Conservation (phyloP, 306 rosid species). For the Alnus glutinosa region DNA sequence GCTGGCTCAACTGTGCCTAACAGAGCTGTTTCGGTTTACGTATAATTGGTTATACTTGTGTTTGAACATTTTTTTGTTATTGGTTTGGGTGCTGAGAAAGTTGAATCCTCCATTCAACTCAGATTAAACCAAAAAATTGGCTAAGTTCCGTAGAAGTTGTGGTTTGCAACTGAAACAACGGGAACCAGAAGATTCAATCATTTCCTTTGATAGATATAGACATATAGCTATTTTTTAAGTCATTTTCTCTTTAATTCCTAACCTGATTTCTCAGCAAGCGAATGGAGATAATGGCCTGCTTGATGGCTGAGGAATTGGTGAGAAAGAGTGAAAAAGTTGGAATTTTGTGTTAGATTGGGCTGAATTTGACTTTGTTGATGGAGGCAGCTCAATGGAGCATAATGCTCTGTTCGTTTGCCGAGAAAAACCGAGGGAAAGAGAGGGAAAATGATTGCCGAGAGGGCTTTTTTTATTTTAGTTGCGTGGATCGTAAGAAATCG, state of each 20-base stretch:
- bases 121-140: not conserved
- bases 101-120: not conserved
- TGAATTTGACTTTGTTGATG: not conserved
- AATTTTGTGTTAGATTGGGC: not conserved
- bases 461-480: not conserved
- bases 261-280: not conserved
- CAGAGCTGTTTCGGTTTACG: not conserved
- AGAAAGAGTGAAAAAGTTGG: conserved; percentile 4
- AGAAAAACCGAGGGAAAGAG: not conserved
- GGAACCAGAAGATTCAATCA: not conserved
- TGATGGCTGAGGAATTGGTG: conserved; percentile 26
- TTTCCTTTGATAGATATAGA: not conserved
- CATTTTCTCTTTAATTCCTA: not conserved
- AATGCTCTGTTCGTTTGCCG: not conserved
- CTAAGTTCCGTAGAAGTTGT: not conserved
- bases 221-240: not conserved
- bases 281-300: not conserved
- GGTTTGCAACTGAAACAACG: not conserved
- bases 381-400: not conserved
- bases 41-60: not conserved
- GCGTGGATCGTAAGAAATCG: not conserved
- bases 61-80: not conserved
- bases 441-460: not conserved
- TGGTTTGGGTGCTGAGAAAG: not conserved
- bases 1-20: not conserved